Conservation (phyloP, 352 stramenopile genomes). For the Phytopythium litorale region DNA sequence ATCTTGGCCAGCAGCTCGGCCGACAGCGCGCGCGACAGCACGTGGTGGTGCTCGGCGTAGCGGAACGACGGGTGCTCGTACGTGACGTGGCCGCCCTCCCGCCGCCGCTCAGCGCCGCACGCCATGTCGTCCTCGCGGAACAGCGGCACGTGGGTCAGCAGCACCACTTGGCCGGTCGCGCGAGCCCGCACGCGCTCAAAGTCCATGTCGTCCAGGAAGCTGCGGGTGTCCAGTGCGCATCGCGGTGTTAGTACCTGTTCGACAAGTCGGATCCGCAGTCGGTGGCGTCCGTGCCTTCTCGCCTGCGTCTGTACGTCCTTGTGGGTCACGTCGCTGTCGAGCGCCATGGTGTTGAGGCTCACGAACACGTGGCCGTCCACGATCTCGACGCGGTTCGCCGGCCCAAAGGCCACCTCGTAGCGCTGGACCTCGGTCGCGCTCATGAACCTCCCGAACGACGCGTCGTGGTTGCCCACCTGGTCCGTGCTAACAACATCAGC, state of each 20-base stretch:
- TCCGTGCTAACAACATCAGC: neutral
- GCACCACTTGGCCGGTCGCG: slow-evolving; percentile 29
- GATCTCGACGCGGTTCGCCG: slow-evolving; percentile 45
- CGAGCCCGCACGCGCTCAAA: slow-evolving; percentile 17
- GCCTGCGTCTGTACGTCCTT: slow-evolving; percentile 47
- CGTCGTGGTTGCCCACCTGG: slow-evolving; percentile 76
- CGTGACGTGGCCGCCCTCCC: slow-evolving; percentile 64
- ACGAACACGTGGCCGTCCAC: slow-evolving; percentile 56
- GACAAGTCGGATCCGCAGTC: too few species aligned
- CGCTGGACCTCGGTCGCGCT: slow-evolving; percentile 32
- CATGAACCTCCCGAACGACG: slow-evolving; percentile 57
- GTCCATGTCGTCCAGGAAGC: slow-evolving; percentile 45
- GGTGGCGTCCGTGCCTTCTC: slow-evolving; percentile 16
- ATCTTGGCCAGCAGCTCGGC: slow-evolving; percentile 43
- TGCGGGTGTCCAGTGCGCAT: slow-evolving; percentile 5
- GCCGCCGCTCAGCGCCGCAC: slow-evolving; percentile 42
- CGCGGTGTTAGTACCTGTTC: too few species aligned
- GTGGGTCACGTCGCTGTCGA: slow-evolving; percentile 53
- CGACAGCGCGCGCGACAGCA: slow-evolving; percentile 58
- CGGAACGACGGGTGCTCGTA: slow-evolving; percentile 68
- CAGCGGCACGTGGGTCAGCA: slow-evolving; percentile 65
- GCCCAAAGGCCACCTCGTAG: slow-evolving; percentile 57
- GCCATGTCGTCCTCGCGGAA: slow-evolving; percentile 50
- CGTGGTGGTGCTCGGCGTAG: slow-evolving; percentile 64
- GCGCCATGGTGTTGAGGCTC: slow-evolving; percentile 74